A percentile compares a stretch with the other conserved stretches of the same genome.
Evolutionary conservation across 1,284 basidiomycete genomes (phyloP).

Genomic region (Boletus semigastroideus): DNA sequence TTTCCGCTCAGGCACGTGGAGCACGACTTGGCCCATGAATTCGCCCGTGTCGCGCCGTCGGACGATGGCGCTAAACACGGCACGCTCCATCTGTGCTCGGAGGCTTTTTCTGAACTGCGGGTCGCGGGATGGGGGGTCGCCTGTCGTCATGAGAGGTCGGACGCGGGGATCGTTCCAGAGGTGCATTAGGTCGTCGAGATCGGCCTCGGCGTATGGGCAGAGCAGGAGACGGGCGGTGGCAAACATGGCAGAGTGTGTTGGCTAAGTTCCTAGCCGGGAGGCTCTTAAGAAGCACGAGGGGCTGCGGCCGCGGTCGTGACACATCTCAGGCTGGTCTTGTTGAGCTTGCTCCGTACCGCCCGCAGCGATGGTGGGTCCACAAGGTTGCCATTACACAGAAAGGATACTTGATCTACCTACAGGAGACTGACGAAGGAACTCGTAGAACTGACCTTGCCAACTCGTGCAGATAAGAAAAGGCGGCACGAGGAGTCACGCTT

Average conservation of each 20-base stretch:
- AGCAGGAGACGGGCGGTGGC: constrained; percentile 33
- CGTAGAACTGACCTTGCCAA: no score
- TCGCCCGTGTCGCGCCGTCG: constrained; percentile 32
- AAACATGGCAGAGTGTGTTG: constrained; percentile 15
- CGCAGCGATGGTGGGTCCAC: no score
- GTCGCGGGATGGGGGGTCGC: constrained; percentile 27
- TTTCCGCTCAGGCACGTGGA: constrained; percentile 29
- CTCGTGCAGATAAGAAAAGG: no score
- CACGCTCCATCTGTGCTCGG: constrained; percentile 28
- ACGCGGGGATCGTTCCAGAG: constrained; percentile 39
- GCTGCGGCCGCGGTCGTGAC: constrained; percentile 25
- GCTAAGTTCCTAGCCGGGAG: not conserved
- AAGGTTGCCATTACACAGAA: no score
- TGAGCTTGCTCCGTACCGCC: no score
- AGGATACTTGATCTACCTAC: no score
- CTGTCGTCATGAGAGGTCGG: constrained; percentile 30
- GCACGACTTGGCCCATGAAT: constrained; percentile 38
- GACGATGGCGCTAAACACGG: constrained; percentile 36
- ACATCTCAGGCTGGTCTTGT: no score
- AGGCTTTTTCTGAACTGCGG: constrained; percentile 29
- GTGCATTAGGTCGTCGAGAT: constrained; percentile 33
- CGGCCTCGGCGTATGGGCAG: constrained; percentile 32
- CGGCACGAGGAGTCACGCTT: no score
- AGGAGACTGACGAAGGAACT: no score
- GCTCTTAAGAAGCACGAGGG: not conserved